Percentiles rank a stretch among this genome's conserved stretches.
Evolutionary conservation across 2,329 filamentous ascomycete genomes (phyloP).

Genomic region (Botrytis porri): DNA sequence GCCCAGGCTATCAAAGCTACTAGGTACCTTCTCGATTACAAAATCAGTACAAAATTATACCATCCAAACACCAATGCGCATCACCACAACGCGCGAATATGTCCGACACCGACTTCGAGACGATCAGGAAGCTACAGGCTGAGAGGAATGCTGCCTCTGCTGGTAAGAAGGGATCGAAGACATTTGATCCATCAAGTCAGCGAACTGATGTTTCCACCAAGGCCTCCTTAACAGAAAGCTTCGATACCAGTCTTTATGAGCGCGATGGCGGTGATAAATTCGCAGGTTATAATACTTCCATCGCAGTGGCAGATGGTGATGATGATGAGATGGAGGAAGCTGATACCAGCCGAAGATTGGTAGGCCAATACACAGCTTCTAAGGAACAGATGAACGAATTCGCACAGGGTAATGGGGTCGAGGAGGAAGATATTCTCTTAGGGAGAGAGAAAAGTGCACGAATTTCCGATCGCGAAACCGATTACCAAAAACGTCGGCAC

Average conservation of each 20-base stretch:
- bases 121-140: slow-evolving; percentile 82
- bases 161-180: slow-evolving; percentile 76
- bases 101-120: slow-evolving; percentile 82
- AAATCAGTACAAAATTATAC: slow-evolving; percentile 19
- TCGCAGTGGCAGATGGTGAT: slow-evolving; percentile 74
- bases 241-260: slow-evolving; percentile 87
- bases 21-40: slow-evolving; percentile 7
- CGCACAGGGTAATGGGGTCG: slow-evolving; percentile 76
- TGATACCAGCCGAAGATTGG: slow-evolving; percentile 71
- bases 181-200: slow-evolving; percentile 75
- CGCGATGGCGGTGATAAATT: slow-evolving; percentile 75
- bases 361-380: slow-evolving; percentile 95
- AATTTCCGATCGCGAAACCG: slow-evolving; percentile 89
- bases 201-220: slow-evolving; percentile 82
- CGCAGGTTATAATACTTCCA: slow-evolving; percentile 85
- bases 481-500: slow-evolving; percentile 95
- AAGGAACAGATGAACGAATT: slow-evolving; percentile 93
- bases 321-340: slow-evolving; percentile 74
- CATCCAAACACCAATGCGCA: slow-evolving; percentile 16
- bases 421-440: slow-evolving; percentile 86
- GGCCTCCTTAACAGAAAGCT: slow-evolving; percentile 83
- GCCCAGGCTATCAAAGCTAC: slow-evolving; percentile 19
- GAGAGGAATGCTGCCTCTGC: slow-evolving; percentile 83
- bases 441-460: slow-evolving; percentile 84
- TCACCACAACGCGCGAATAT: slow-evolving; percentile 40